These are phyloP conservation scores for Tolypocladium inflatum DNA, from an alignment of 2,329 filamentous ascomycete genomes.

Conservation along the genomic window DNA sequence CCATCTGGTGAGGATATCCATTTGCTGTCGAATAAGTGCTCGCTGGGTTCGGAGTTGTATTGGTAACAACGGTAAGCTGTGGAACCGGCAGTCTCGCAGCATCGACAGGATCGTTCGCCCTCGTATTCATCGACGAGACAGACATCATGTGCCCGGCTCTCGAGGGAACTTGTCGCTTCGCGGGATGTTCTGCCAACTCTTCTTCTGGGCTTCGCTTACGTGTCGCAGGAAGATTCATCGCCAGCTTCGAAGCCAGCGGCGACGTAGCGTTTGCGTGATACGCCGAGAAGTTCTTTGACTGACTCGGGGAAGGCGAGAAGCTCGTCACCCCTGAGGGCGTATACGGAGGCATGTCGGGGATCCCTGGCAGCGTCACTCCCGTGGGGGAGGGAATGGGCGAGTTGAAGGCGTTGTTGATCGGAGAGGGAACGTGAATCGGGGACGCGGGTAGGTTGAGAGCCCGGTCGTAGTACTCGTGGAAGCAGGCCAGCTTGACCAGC, in stretches of 20 bases:
- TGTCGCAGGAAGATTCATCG: conserved; percentile 25
- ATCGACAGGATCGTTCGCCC: conserved; percentile 13
- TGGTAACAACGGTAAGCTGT: conserved; percentile 57
- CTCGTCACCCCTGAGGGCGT: conserved; percentile 22
- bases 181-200: conserved; percentile 41
- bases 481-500: conserved; percentile 74
- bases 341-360: conserved; percentile 20
- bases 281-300: conserved; percentile 28
- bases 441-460: conserved; percentile 41
- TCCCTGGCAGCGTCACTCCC: conserved; percentile 17
- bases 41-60: conserved; percentile 14
- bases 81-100: conserved; percentile 54
- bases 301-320: conserved; percentile 30
- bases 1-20: conserved; percentile 31
- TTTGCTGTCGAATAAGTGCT: conserved; percentile 24
- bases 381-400: conserved; percentile 45
- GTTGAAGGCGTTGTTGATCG: conserved; percentile 24
- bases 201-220: conserved; percentile 44
- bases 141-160: conserved; percentile 8
- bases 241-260: conserved; percentile 38
- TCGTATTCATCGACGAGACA: conserved; percentile 7
- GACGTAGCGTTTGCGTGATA: conserved; percentile 32
- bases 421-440: conserved; percentile 31
- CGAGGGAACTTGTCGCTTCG: conserved; percentile 36
- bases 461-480: conserved; percentile 72